Conservation (phyloP, 306 rosid genomes). For the Benincasa hispida region DNA sequence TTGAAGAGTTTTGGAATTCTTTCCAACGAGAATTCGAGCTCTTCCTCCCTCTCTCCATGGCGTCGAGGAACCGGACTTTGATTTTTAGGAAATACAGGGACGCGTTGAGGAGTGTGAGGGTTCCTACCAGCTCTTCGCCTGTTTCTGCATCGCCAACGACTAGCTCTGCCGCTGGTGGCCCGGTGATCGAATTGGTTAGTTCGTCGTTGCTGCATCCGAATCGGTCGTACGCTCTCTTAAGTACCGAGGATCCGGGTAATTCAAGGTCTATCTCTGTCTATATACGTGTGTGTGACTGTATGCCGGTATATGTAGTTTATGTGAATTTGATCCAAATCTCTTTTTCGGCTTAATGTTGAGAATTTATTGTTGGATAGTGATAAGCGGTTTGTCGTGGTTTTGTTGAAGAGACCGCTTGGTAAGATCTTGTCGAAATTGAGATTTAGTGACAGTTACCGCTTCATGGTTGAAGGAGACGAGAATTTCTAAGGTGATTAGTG, state of each 20-base stretch:
- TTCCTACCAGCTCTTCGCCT: conserved; percentile 36
- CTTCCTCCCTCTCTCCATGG: conserved; percentile 21
- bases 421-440: background rate
- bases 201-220: conserved; percentile 63
- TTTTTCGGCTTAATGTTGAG: background rate
- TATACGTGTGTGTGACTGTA: background rate
- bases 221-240: conserved; percentile 81
- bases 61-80: conserved; percentile 57
- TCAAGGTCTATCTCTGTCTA: conserved; percentile 48
- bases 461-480: background rate
- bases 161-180: conserved; percentile 37
- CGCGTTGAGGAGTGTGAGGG: conserved; percentile 71
- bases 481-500: background rate
- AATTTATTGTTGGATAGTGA: background rate
- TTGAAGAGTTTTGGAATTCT: background rate
- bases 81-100: conserved; percentile 50
- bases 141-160: conserved; percentile 26
- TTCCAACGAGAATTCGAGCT: conserved; percentile 11
- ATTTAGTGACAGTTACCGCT: background rate
- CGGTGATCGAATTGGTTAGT: conserved; percentile 84
- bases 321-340: background rate
- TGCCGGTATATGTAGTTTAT: background rate
- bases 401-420: background rate
- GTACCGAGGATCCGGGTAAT: conserved; percentile 85
- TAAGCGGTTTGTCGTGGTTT: background rate